Percentiles rank a stretch among this genome's conserved stretches.
These are phyloP conservation scores for Candida manassasensis DNA, from an alignment of 805 yeast species.

Conservation along the genomic window DNA sequence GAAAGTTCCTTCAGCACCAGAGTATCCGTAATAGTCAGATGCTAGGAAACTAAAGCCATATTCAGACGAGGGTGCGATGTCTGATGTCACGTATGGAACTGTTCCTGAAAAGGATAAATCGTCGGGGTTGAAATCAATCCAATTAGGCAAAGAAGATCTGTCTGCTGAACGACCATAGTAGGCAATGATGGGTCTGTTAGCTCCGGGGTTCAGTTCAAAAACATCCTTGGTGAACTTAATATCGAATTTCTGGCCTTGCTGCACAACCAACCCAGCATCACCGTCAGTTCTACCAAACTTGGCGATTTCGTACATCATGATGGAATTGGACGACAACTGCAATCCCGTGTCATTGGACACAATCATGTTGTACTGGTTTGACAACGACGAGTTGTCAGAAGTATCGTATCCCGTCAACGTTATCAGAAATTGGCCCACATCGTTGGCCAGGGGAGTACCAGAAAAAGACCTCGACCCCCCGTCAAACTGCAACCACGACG, in stretches of 20 bases:
- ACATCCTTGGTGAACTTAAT: constrained; percentile 56
- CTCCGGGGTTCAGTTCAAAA: constrained; percentile 44
- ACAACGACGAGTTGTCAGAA: constrained; percentile 40
- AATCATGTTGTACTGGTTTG: constrained; percentile 51
- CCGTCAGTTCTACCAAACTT: constrained; percentile 76
- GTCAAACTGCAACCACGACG: constrained; percentile 79
- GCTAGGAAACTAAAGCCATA: constrained; percentile 74
- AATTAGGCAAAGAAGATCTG: constrained; percentile 84
- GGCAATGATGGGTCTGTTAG: constrained; percentile 49
- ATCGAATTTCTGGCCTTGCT: constrained; percentile 63
- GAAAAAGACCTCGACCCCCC: constrained; percentile 50
- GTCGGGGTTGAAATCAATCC: constrained; percentile 69
- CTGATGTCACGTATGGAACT: constrained; percentile 82
- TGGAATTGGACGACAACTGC: constrained; percentile 35
- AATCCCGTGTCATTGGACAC: constrained; percentile 60
- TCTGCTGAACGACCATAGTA: constrained; percentile 80
- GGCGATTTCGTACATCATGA: constrained; percentile 50
- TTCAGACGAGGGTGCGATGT: constrained; percentile 78
- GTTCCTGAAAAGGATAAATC: constrained; percentile 73
- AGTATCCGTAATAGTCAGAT: constrained; percentile 68
- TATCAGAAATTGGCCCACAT: constrained; percentile 40
- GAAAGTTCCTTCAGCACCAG: constrained; percentile 69
- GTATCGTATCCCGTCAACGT: constrained; percentile 64
- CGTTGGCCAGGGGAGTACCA: constrained; percentile 58
- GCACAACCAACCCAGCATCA: constrained; percentile 62